Conservation (phyloP, 2,329 filamentous ascomycete genomes). For the Xylariales sp. region DNA sequence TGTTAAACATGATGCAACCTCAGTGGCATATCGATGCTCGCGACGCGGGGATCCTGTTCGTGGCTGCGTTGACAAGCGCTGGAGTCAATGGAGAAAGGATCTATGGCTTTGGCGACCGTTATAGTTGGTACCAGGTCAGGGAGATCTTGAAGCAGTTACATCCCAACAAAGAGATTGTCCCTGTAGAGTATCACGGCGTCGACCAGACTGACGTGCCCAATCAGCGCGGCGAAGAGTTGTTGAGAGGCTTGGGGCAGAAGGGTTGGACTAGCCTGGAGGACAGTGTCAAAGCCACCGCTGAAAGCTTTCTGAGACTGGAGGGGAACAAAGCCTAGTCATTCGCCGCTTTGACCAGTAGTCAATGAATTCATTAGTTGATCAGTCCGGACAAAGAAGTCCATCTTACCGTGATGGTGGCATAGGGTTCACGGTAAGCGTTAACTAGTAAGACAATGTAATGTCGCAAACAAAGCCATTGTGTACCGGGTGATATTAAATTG, state of each 20-base stretch:
- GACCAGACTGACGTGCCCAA: slow-evolving; percentile 2
- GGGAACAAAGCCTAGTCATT: background rate
- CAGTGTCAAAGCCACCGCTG: slow-evolving; percentile 17
- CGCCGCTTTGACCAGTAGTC: no score
- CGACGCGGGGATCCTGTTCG: slow-evolving; percentile 26
- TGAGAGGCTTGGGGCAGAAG: background rate
- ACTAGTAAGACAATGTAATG: no score
- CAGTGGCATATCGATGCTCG: slow-evolving; percentile 28
- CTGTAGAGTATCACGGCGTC: slow-evolving; percentile 8
- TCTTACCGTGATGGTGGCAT: no score
- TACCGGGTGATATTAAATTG: no score
- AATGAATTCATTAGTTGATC: no score
- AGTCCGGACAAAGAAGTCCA: no score
- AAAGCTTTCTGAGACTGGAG: slow-evolving; percentile 14
- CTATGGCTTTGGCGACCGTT: slow-evolving; percentile 2
- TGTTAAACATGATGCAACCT: slow-evolving; percentile 14
- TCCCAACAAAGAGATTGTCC: slow-evolving; percentile 20
- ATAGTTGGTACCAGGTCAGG: slow-evolving; percentile 1
- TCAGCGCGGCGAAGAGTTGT: slow-evolving; percentile 1
- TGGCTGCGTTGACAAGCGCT: slow-evolving; percentile 15
- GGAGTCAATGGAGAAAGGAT: background rate
- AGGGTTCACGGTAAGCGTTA: no score
- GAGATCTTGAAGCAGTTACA: slow-evolving; percentile 18
- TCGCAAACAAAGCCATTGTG: no score
- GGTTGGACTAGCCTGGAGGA: slow-evolving; percentile 15